These are phyloP conservation scores for Pigoraptor vietnamica DNA, from an alignment of 78 protist genomes.

Conservation along the genomic window DNA sequence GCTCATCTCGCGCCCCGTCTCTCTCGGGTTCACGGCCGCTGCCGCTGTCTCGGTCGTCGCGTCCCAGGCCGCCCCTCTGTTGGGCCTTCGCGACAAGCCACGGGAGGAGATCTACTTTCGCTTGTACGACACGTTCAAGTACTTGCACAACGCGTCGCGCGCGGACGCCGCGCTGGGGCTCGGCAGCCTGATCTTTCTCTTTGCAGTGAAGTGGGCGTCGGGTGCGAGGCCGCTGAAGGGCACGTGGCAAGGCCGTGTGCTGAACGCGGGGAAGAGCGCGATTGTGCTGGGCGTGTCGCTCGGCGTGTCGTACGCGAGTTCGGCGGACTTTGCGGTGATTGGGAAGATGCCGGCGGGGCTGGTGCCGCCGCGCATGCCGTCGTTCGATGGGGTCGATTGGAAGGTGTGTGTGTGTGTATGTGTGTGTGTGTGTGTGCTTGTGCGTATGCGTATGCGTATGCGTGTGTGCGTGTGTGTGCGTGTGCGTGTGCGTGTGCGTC, in stretches of 20 bases:
- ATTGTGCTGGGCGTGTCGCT: too few relatives aligned
- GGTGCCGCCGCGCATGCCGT: not conserved
- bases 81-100: not conserved
- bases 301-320: not conserved
- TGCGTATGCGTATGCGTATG: too few relatives aligned
- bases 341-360: not conserved
- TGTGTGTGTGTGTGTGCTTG: too few relatives aligned
- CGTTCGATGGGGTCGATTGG: too few relatives aligned
- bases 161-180: not conserved
- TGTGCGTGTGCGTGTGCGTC: not conserved
- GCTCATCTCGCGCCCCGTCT: not conserved
- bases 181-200: not conserved
- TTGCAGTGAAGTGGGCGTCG: not conserved
- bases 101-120: not conserved
- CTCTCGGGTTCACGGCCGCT: not conserved
- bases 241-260: too few relatives aligned
- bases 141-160: too few relatives aligned
- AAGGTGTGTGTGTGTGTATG: too few relatives aligned
- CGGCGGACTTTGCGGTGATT: not conserved
- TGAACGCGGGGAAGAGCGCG: not conserved
- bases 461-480: too few relatives aligned
- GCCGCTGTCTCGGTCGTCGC: conserved; percentile 8
- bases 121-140: not conserved
- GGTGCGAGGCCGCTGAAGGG: too few relatives aligned
- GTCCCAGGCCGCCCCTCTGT: too few relatives aligned